Conservation (phyloP, 352 stramenopile species). For the Phytophthora pini region DNA sequence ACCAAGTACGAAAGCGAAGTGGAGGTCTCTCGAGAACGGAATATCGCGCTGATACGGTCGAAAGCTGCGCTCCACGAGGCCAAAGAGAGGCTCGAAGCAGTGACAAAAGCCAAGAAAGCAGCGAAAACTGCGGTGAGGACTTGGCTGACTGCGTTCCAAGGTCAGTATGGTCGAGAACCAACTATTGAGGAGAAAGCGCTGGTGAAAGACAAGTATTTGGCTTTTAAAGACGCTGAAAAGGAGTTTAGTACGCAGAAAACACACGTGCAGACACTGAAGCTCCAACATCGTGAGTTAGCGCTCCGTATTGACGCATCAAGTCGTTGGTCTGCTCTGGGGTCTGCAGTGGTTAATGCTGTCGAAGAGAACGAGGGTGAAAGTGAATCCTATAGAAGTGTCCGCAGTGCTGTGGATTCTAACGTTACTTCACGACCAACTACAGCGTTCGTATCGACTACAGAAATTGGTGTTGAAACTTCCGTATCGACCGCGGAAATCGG, state of each 20-base stretch:
- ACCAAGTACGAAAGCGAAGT: conserved; percentile 55
- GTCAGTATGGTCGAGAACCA: conserved; percentile 52
- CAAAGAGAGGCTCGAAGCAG: conserved; percentile 43
- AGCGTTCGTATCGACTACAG: no score
- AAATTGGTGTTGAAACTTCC: background rate
- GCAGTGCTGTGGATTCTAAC: no score
- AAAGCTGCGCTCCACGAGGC: conserved; percentile 44
- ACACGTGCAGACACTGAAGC: conserved; percentile 45
- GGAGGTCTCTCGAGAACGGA: conserved; percentile 49
- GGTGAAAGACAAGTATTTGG: conserved; percentile 78
- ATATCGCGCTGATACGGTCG: conserved; percentile 50
- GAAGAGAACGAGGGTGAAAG: background rate
- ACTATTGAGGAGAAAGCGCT: conserved; percentile 82
- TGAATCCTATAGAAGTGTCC: background rate
- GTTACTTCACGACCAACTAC: conserved; percentile 8
- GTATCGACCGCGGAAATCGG: conserved; percentile 4
- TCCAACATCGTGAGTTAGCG: conserved; percentile 50
- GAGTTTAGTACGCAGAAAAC: conserved; percentile 55
- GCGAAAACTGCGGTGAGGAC: conserved; percentile 69
- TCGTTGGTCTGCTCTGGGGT: conserved; percentile 55
- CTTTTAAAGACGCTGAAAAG: conserved; percentile 78
- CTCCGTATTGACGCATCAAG: conserved; percentile 56
- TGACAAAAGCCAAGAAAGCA: conserved; percentile 51
- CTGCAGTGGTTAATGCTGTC: conserved; percentile 22
- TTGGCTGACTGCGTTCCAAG: conserved; percentile 70